A percentile compares a stretch with the other conserved stretches of the same genome.
phyloP scores from a whole-genome alignment of 2,329 filamentous ascomycete species.

The Dactylellina haptotyla region DNA sequence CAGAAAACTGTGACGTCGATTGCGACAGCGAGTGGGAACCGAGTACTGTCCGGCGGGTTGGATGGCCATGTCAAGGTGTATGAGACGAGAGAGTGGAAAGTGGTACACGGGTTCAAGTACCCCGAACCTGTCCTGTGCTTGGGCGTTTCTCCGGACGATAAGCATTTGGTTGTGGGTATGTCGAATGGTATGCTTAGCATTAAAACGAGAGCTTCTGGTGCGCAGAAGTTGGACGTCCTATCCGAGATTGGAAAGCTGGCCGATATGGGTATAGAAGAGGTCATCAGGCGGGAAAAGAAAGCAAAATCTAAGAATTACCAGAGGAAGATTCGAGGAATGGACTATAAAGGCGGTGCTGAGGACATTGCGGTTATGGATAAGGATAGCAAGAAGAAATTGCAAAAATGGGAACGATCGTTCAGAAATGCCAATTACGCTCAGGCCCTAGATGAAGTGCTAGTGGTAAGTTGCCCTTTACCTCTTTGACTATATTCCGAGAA shows the following conservation, averaged over 20 bases:
- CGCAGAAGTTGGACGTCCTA: constrained; percentile 69
- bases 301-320: constrained; percentile 61
- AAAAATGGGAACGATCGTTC: constrained; percentile 82
- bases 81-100: constrained; percentile 92
- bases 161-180: constrained; percentile 94
- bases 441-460: constrained; percentile 81
- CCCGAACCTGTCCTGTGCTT: constrained; percentile 88
- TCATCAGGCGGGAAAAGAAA: constrained; percentile 68
- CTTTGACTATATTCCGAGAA: neutral
- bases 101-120: constrained; percentile 94
- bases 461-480: constrained; percentile 16
- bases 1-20: constrained; percentile 97
- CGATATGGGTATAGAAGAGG: constrained; percentile 50
- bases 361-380: constrained; percentile 89
- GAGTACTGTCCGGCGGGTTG: constrained; percentile 85
- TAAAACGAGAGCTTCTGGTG: constrained; percentile 84
- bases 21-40: constrained; percentile 68
- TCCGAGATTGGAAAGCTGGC: constrained; percentile 46
- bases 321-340: constrained; percentile 73
- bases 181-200: constrained; percentile 91
- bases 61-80: constrained; percentile 98
- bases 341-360: constrained; percentile 83
- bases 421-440: constrained; percentile 79
- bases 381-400: constrained; percentile 72
- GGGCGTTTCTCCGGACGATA: constrained; percentile 80